phyloP scores from a whole-genome alignment of 2,329 filamentous ascomycete species.

The Hymenoscyphus occultus region DNA sequence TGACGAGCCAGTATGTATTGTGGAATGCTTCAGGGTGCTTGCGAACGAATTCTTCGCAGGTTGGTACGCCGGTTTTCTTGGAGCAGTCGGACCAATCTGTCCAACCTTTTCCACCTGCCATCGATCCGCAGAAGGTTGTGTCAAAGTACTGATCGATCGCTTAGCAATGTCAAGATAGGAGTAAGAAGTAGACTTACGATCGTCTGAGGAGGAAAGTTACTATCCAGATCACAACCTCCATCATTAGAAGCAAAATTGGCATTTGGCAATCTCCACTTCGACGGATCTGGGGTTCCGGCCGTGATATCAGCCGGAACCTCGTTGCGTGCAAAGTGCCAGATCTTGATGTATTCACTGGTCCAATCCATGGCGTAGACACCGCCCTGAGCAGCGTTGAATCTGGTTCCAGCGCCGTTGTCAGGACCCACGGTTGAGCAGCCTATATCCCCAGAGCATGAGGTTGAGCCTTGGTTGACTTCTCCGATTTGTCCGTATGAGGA shows the following conservation, averaged over 20 bases:
- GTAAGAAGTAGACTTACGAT: conserved; percentile 1
- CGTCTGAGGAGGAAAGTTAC: not conserved
- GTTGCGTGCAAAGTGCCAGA: conserved; percentile 52
- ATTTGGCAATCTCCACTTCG: conserved; percentile 1
- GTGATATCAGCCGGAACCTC: conserved; percentile 37
- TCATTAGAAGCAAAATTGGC: not conserved
- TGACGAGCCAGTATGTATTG: conserved; percentile 76
- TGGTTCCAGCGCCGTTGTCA: conserved; percentile 3
- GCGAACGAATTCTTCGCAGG: conserved; percentile 2
- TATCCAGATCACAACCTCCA: conserved; percentile 1
- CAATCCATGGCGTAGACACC: conserved; percentile 55
- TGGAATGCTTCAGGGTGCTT: conserved; percentile 45
- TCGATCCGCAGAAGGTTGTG: conserved; percentile 4
- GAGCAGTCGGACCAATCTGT: not conserved
- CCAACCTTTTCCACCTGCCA: conserved; percentile 3
- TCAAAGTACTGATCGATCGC: not conserved
- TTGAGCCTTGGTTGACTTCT: not conserved
- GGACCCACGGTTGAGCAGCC: not conserved
- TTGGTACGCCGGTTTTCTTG: not conserved
- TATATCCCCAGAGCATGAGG: not conserved
- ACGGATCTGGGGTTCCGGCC: not conserved
- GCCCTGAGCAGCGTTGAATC: conserved; percentile 31
- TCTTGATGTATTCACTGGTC: conserved; percentile 43
- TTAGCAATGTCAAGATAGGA: not conserved
- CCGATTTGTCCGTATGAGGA: not conserved